Conservation (phyloP, 768 basidiomycete genomes). For the Rhodosporidiobolus sp. region DNA sequence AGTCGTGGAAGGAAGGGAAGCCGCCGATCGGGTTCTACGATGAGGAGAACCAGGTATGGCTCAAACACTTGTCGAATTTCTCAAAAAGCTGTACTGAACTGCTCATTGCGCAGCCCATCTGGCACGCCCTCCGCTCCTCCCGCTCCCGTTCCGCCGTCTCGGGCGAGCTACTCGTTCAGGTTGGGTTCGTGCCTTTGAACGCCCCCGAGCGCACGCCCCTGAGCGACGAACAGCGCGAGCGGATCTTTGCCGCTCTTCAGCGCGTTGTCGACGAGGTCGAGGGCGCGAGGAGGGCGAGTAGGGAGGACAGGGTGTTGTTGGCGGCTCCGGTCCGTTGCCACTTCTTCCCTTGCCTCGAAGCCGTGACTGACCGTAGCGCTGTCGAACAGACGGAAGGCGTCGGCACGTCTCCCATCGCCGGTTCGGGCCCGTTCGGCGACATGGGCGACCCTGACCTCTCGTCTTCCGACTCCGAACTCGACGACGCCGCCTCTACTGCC, state of each 20-base stretch:
- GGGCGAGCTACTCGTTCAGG: slow-evolving; percentile 61
- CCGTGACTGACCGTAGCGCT: background rate
- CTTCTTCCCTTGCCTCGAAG: background rate
- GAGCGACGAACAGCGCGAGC: slow-evolving; percentile 52
- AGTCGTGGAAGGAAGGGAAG: slow-evolving; percentile 51
- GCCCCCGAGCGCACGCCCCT: slow-evolving; percentile 30
- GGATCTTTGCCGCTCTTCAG: slow-evolving; percentile 42
- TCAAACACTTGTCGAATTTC: too few species aligned
- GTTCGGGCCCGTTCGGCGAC: slow-evolving; percentile 41
- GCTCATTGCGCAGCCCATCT: slow-evolving; percentile 52
- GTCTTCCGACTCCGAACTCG: slow-evolving; percentile 44
- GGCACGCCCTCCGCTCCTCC: slow-evolving; percentile 53
- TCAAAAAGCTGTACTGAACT: background rate
- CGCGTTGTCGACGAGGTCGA: slow-evolving; percentile 48
- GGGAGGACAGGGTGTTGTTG: slow-evolving; percentile 58
- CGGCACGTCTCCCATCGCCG: slow-evolving; percentile 70
- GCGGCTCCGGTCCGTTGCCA: slow-evolving; percentile 64
- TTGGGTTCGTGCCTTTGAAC: slow-evolving; percentile 56
- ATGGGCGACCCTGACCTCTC: slow-evolving; percentile 51
- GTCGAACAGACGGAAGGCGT: slow-evolving; percentile 72
- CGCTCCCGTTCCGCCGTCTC: slow-evolving; percentile 56
- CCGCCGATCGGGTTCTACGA: slow-evolving; percentile 60
- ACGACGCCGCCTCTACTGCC: slow-evolving; percentile 5
- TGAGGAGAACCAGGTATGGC: slow-evolving; percentile 64
- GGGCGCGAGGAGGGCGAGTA: slow-evolving; percentile 62